A percentile compares a stretch with the other conserved stretches of the same genome.
Conservation (phyloP, 2,329 filamentous ascomycete genomes). For the Mycocentrospora acerina region DNA sequence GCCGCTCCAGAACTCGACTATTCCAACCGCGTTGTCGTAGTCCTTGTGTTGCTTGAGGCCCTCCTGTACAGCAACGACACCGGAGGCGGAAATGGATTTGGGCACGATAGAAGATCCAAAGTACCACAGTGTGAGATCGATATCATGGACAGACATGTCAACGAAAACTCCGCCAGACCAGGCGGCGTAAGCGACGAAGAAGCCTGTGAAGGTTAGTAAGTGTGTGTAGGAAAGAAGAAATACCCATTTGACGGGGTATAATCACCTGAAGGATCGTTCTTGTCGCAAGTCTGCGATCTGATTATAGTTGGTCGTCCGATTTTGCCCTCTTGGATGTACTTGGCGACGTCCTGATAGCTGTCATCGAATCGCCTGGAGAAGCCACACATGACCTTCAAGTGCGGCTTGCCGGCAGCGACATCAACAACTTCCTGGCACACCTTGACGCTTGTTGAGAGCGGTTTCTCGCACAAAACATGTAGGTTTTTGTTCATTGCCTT, state of each 20-base stretch:
- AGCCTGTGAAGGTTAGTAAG: constrained; percentile 31
- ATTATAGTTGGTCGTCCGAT: constrained; percentile 47
- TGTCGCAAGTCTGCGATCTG: constrained; percentile 48
- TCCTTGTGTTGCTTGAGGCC: constrained; percentile 44
- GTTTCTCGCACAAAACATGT: constrained; percentile 45
- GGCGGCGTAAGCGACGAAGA: constrained; percentile 47
- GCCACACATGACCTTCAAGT: constrained; percentile 48
- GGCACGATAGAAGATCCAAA: constrained; percentile 40
- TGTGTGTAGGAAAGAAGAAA: neutral
- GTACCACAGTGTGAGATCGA: constrained; percentile 48
- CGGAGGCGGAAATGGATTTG: constrained; percentile 42
- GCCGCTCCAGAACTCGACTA: constrained; percentile 49
- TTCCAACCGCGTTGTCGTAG: constrained; percentile 48
- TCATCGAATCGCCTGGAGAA: constrained; percentile 51
- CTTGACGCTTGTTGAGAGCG: constrained; percentile 37
- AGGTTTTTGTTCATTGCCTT: constrained; percentile 39
- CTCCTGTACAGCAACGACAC: constrained; percentile 39
- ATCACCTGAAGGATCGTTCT: constrained; percentile 29
- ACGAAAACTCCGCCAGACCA: constrained; percentile 49
- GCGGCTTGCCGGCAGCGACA: constrained; percentile 36
- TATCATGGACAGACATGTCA: constrained; percentile 48
- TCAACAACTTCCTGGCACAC: constrained; percentile 36
- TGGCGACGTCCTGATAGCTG: constrained; percentile 43
- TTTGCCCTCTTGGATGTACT: constrained; percentile 38
- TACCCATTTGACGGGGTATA: no score